Evolutionary conservation across 2,329 filamentous ascomycete species (phyloP), one percentile per base, ranked within the genome.

Genomic region (Penicillium verrucosum): DNA sequence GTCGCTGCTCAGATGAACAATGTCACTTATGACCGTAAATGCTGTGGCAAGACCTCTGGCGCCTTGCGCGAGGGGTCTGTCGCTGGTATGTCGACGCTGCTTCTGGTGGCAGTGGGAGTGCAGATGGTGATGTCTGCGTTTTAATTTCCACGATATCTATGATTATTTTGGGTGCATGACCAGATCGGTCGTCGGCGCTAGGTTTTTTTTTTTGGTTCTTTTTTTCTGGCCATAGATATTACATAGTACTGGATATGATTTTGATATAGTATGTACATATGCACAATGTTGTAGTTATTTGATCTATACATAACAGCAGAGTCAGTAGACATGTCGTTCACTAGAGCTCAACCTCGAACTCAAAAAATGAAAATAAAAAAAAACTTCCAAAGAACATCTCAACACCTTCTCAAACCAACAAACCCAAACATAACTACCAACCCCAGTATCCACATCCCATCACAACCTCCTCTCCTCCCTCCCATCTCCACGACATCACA

Each of bases 1-100:
- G 87, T 89, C 21, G 88, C 87, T 0, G 88, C 88, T 0, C 68
- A 75, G 56, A 82, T 85, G 63, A 94, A 93, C 72, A 86, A 87
- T 58, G 89, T 94, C 45, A 86, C 83, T 0, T 92, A 90, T 68
- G 79, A 74, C 47, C 65, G 72, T 16, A 66, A 70, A 16, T 78
- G 75, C 61, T 79, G 77, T 52, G 74, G 73, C 5, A 58, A 55
- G 18, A 46, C 54, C 1, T 72, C 71, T n/a, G 66, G 61, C 10
- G 69, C 68, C 2, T 57, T 66, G 4, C 64, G 47, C 27, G 36
- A 66, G 11, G 43, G 65, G 18, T 62, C 66, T 7, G 49, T 61
- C 21, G 51, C 57, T 29, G 61, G 56, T 29, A 7, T 68, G 36
- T 60, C 67, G 36, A 60, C 59, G 4, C 54, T 67, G 40, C 32